Conservation (phyloP, 768 basidiomycete genomes). For the Leccinellum luteum region DNA sequence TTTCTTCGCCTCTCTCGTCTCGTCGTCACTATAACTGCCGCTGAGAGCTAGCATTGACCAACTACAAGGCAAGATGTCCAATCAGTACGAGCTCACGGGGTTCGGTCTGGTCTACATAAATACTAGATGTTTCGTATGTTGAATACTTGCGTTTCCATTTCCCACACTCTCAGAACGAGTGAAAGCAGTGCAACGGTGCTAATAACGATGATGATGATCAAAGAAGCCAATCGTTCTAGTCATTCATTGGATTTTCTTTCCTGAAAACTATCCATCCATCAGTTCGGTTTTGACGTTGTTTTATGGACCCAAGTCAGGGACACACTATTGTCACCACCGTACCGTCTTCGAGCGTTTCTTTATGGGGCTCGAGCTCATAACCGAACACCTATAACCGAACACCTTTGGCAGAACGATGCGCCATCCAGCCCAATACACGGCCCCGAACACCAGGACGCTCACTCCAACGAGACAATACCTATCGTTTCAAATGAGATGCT, state of each 20-base stretch:
- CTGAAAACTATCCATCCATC: neutral
- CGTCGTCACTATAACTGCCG: no score
- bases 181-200: neutral
- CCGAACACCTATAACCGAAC: no score
- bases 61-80: no score
- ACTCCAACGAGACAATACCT: slow-evolving; percentile 58
- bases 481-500: slow-evolving; percentile 33
- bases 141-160: no score
- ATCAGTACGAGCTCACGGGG: no score
- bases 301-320: slow-evolving; percentile 2
- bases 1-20: no score
- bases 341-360: slow-evolving; percentile 48
- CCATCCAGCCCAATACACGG: slow-evolving; percentile 56
- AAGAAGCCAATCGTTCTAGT: neutral
- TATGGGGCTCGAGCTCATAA: slow-evolving; percentile 47
- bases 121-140: no score
- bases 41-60: no score
- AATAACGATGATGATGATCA: neutral
- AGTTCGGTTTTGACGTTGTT: neutral
- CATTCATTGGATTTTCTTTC: neutral
- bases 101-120: no score
- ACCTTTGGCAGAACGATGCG: slow-evolving; percentile 46
- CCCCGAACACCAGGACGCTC: slow-evolving; percentile 43
- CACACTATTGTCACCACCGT: slow-evolving; percentile 53
- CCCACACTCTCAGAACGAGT: no score